Base-by-base conservation (phyloP, 176 grass and related monocot species). In the Triticum timopheevii region DNA sequence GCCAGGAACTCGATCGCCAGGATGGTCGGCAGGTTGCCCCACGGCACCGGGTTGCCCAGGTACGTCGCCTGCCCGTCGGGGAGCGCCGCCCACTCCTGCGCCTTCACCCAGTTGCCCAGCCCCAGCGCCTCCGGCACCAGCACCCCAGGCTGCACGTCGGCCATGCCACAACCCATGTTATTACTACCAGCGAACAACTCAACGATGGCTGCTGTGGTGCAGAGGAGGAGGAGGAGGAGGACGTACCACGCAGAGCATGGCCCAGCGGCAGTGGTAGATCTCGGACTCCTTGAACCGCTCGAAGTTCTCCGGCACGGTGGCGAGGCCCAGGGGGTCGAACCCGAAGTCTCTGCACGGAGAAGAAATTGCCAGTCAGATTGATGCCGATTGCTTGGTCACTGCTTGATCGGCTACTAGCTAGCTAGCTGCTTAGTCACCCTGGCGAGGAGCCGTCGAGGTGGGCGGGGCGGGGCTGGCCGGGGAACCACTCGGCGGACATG, bases 221-320 rank as follows among this genome's bases (percentile, higher is more conserved):
- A 22, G 19, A 59, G 7, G 54, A 59, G 52, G 17, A 54, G 52
- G 17, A 54, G 6, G 52, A 58, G 16, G 22, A 23, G 24, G n/a
- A 24, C 77, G 40, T 90, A 97, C 95, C 83, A 98, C 95, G 8
- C 93, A 93, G 47, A 95, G 94, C 97, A 99, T 99, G 13, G 97
- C 97, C 97, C 97, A 99, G 27, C 97, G 86, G 94, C 97, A 99
- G 94, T 99, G 97, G 89, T 94, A 94, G 69, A 99, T 82, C 88
- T 99, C 97, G 6, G 97, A 99, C 82, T 99, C 97, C 87, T 96
- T 99, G 97, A 94, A 99, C 87, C 97, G 87, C 92, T 99, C 97
- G 38, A 99, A 92, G 77, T 99, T 99, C 89, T 83, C 90, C 33
- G 97, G 97, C 38, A 99, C 97, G 7, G 88, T 89, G 4, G 89